These are phyloP conservation scores for Tothia fuscella DNA, from an alignment of 2,329 filamentous ascomycete genomes.

Conservation along the genomic window DNA sequence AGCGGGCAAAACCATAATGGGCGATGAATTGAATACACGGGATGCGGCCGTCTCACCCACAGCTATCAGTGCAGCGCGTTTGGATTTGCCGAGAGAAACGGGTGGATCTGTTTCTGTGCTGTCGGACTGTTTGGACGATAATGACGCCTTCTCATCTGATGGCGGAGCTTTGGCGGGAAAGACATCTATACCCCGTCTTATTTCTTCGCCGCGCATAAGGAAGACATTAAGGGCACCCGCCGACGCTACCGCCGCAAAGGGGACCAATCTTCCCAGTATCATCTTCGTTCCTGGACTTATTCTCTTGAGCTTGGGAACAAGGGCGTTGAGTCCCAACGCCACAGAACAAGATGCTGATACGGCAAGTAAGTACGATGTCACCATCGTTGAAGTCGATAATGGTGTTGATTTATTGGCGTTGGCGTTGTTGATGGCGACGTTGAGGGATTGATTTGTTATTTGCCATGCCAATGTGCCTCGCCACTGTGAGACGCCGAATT, in stretches of 20 bases:
- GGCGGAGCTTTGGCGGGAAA: conserved; percentile 58
- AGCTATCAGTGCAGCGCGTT: conserved; percentile 75
- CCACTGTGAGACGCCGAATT: conserved; percentile 48
- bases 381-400: conserved; percentile 65
- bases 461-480: conserved; percentile 87
- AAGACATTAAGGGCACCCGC: conserved; percentile 92
- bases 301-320: conserved; percentile 72
- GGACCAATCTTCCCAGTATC: conserved; percentile 76
- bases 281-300: conserved; percentile 64
- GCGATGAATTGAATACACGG: conserved; percentile 83
- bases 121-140: no score
- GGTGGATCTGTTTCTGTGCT: conserved; percentile 48
- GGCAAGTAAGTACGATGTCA: conserved; percentile 82
- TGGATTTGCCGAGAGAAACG: conserved; percentile 69
- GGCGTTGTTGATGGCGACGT: conserved; percentile 93
- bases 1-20: conserved; percentile 93
- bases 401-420: conserved; percentile 98
- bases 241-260: conserved; percentile 87
- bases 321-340: conserved; percentile 77
- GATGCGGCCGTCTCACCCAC: conserved; percentile 88
- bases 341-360: conserved; percentile 91
- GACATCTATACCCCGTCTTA: conserved; percentile 82
- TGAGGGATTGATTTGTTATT: conserved; percentile 91
- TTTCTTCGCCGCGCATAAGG: conserved; percentile 95
- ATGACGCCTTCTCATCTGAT: conserved; percentile 57